Evolutionary conservation across 2,329 filamentous ascomycete genomes (phyloP), one percentile per base, ranked within the genome.

Genomic region (Hymenoscyphus linearis): DNA sequence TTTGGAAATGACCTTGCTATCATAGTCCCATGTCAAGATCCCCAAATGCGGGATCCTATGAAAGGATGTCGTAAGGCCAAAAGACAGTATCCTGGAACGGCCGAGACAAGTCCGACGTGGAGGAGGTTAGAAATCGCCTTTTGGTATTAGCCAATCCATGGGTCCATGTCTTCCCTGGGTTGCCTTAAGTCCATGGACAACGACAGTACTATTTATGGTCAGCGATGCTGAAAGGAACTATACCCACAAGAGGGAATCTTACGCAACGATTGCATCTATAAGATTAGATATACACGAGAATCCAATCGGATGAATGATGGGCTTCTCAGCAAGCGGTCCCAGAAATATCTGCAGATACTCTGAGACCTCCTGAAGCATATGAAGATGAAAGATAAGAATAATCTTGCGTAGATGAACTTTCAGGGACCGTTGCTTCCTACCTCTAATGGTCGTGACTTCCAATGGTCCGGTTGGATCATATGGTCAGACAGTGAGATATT

Each of bases 11-110:
- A 58, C 31, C n/a, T 52, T 52, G 25, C 40, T 52, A 31, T 58
- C 57, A 58, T 58, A 58, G 4, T 44, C 44, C 40, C 40, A 58
- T 16, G 57, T 58, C 25, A 58, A 37, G 10, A 58, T 58, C 27
- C 44, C 10, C 26, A 37, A 58, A 58, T 13, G 9, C 12, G 10
- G 35, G 22, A 14, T 57, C 36, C 10, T 57, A 37, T 9, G 57
- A 16, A 9, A 58, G 31, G 18, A 58, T 7, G 16, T 58, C 57
- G 10, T 26, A 36, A 22, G 57, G 57, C 44, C 44, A 58, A 13
- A 58, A 58, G 13, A 58, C 57, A 35, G 26, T 10, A 22, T 36
- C 27, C 16, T 37, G 13, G 13, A 27, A 3, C 10, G 27, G 22
- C 26, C 12, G 7, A 25, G 40, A 27, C 10, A 36, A 18, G 18